phyloP scores from a whole-genome alignment of 2,329 filamentous ascomycete genomes.

The Cladophialophora bantiana region DNA sequence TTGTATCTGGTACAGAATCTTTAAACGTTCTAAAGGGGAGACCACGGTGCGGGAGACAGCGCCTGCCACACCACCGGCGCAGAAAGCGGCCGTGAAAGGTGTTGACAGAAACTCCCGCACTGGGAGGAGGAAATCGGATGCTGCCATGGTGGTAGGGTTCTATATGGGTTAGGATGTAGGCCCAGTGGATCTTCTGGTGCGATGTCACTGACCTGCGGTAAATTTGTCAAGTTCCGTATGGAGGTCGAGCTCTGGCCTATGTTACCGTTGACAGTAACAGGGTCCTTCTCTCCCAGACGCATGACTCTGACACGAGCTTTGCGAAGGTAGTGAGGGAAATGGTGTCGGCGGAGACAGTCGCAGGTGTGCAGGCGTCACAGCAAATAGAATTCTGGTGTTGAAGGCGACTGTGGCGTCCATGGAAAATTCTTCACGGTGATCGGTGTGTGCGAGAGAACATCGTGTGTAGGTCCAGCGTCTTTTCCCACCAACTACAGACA shows the following conservation, averaged over 20 bases:
- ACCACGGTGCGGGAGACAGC: conserved; percentile 98
- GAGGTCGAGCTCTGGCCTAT: conserved; percentile 34
- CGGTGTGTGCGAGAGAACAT: conserved; percentile 28
- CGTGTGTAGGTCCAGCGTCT: conserved; percentile 20
- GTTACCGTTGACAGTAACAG: conserved; percentile 35
- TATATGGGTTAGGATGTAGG: conserved; percentile 25
- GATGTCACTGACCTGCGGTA: conserved; percentile 36
- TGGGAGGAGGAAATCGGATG: conserved; percentile 39
- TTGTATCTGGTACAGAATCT: conserved; percentile 98
- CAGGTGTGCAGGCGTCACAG: conserved; percentile 26
- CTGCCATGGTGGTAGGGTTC: conserved; percentile 35
- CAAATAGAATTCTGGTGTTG: conserved; percentile 24
- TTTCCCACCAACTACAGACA: conserved; percentile 4
- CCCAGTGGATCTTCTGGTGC: neutral
- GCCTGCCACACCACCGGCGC: conserved; percentile 90
- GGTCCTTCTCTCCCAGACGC: conserved; percentile 38
- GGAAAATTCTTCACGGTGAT: conserved; percentile 34
- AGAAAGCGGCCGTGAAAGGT: conserved; percentile 88
- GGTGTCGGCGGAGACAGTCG: conserved; percentile 9
- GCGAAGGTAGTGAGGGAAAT: conserved; percentile 7
- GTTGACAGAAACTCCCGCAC: conserved; percentile 67
- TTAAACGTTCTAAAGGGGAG: conserved; percentile 91
- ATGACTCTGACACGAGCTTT: conserved; percentile 29
- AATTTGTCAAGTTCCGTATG: conserved; percentile 32
- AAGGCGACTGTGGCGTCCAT: conserved; percentile 34